phyloP scores from a whole-genome alignment of 1,139 yeast genomes.

The Suhomyces atakaporum region DNA sequence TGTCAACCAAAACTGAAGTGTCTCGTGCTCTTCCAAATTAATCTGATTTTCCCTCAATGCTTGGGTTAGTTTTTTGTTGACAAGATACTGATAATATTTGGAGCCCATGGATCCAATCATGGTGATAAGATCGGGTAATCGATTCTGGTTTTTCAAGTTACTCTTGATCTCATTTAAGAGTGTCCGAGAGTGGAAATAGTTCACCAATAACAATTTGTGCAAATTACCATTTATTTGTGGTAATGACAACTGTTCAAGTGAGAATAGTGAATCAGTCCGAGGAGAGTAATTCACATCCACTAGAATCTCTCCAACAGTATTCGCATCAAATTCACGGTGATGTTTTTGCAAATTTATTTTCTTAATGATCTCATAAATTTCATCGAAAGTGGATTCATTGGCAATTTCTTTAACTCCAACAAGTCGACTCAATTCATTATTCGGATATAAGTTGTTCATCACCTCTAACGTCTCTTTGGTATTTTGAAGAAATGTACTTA shows the following conservation, averaged over 20 bases:
- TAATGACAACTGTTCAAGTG: slow-evolving; percentile 2
- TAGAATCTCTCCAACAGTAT: slow-evolving; percentile 1
- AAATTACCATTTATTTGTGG: slow-evolving; percentile 10
- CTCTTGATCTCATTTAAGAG: slow-evolving; percentile 13
- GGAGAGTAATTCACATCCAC: slow-evolving; percentile 1
- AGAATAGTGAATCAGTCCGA: not conserved
- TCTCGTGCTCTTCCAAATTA: slow-evolving; percentile 1
- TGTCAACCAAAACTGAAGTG: slow-evolving; percentile 12
- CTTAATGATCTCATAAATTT: not conserved
- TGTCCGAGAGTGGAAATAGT: slow-evolving; percentile 20
- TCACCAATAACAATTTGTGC: slow-evolving; percentile 17
- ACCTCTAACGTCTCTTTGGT: slow-evolving; percentile 14
- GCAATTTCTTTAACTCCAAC: slow-evolving; percentile 1
- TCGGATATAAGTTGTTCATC: slow-evolving; percentile 7
- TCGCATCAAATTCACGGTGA: not conserved
- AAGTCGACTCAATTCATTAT: slow-evolving; percentile 2
- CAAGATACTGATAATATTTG: slow-evolving; percentile 18
- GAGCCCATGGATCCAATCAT: slow-evolving; percentile 22
- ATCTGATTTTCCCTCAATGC: not conserved
- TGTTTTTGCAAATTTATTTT: not conserved
- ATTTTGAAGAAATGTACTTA: slow-evolving; percentile 18
- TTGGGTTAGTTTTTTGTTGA: slow-evolving; percentile 12
- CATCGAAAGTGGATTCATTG: not conserved
- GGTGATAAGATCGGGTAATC: slow-evolving; percentile 16
- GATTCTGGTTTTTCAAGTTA: slow-evolving; percentile 8